These are phyloP conservation scores for Pseudogymnoascus sp. DNA, from an alignment of 2,329 filamentous ascomycete species.

Conservation along the genomic window DNA sequence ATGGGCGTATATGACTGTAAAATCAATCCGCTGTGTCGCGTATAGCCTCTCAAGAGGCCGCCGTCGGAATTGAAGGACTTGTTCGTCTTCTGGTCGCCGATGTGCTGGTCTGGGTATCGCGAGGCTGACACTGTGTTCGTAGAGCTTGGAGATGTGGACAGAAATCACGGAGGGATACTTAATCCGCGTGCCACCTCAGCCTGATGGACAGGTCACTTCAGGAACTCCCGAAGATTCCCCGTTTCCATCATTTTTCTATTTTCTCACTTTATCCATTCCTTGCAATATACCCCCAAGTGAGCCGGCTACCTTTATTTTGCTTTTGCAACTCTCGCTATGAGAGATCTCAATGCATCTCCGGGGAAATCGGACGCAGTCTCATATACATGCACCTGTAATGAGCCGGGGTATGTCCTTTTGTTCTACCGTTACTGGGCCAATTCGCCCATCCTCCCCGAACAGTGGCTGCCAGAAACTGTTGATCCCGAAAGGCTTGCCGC, in stretches of 20 bases:
- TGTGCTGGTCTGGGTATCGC: constrained; percentile 10
- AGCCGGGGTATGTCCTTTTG: constrained; percentile 23
- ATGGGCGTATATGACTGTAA: not conserved
- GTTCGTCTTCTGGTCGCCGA: not conserved
- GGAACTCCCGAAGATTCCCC: not conserved
- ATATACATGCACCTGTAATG: constrained; percentile 25
- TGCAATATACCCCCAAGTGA: not conserved
- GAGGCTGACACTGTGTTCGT: constrained; percentile 13
- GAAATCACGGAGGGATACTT: constrained; percentile 2
- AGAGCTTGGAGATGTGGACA: constrained; percentile 7
- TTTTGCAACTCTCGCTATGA: not conserved
- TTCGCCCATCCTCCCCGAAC: constrained; percentile 18
- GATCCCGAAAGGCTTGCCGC: constrained; percentile 15
- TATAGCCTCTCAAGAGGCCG: not conserved
- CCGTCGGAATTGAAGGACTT: not conserved
- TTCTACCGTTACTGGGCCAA: constrained; percentile 29
- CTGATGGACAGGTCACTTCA: not conserved
- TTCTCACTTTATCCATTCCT: not conserved
- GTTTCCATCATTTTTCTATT: not conserved
- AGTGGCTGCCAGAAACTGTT: constrained; percentile 7
- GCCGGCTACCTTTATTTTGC: not conserved
- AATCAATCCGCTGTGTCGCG: not conserved
- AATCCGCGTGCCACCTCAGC: constrained; percentile 4
- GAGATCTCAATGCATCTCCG: not conserved
- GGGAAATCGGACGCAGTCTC: constrained; percentile 26